Base-by-base conservation (phyloP, 495 filamentous ascomycete genomes). In the Aspergillus bertholletiae region DNA sequence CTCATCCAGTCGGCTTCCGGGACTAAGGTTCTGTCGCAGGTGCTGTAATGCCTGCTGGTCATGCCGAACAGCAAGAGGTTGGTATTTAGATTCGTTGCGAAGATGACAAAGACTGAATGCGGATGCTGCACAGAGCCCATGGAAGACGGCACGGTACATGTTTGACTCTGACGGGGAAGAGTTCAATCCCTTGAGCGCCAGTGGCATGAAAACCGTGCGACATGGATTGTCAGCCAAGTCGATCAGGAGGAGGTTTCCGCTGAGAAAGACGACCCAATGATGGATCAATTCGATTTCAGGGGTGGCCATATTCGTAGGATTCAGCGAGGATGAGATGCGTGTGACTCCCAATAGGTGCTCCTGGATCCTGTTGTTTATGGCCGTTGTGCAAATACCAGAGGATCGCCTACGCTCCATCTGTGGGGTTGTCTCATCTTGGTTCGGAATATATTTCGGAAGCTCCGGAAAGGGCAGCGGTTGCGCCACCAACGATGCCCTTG, bases 91-190 rank as follows among this genome's bases (percentile, higher is more conserved):
- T 34, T 67, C 51, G 3, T 49, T 51, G 26, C 61, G 56, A 15
- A 67, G 54, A 26, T 64, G 64, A 21, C 50, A 64, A 7, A 67
- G 55, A 32, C 64, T 67, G 27, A 67, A 67, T 2, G 64, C 58
- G 18, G 64, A 60, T 0, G 74, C 75, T 34, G 58, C 71, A 15
- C 60, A 59, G 5, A 74, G 72, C 27, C 61, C 64, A 26, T 67
- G 64, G 23, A 64, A 64, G n/a, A 67, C 59, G 0, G 64, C 61
- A 20, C 57, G 61, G 37, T 67, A 56, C 4, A 64, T 67, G 30
- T 54, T 64, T 0, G 64, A 40, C 27, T 64, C 56, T 3, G 27
- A 20, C 3, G 58, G 28, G 4, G 47, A 17, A 12, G 34, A 47
- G 32, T 64, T 58, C 11, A 67, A 40, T 0, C 61, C 64, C 34